Conservation (phyloP, 1,284 basidiomycete genomes). For the Moesziomyces globuligerus region DNA sequence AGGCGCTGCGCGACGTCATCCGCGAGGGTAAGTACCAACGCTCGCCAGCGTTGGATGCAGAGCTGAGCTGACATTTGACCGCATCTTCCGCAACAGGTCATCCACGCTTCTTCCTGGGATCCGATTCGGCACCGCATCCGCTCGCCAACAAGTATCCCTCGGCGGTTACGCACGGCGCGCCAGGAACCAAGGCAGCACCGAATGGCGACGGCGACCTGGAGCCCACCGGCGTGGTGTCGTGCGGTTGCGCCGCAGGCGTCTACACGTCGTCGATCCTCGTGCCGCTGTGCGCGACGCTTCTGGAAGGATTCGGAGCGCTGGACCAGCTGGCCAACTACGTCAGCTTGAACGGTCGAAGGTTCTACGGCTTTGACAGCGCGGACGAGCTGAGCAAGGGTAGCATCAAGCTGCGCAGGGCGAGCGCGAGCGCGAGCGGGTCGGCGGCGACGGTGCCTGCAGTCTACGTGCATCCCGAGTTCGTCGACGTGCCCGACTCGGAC, state of each 20-base stretch:
- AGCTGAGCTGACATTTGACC: not conserved
- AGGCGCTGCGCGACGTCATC: constrained; percentile 84
- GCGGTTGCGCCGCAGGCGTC: constrained; percentile 65
- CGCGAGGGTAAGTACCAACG: constrained; percentile 62
- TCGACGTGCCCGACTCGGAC: constrained; percentile 36
- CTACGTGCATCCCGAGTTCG: constrained; percentile 54
- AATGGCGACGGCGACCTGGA: constrained; percentile 39
- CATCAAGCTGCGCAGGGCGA: constrained; percentile 49
- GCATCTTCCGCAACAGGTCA: constrained; percentile 74
- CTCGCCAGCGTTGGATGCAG: not conserved
- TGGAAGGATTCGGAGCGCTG: constrained; percentile 65
- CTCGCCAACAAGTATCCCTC: constrained; percentile 79
- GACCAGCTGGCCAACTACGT: constrained; percentile 62
- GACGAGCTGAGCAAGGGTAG: constrained; percentile 17
- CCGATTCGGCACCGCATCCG: constrained; percentile 95
- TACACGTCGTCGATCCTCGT: constrained; percentile 65
- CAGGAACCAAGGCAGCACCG: constrained; percentile 31
- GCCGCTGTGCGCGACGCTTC: constrained; percentile 64
- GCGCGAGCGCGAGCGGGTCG: constrained; percentile 1
- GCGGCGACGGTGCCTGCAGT: constrained; percentile 50
- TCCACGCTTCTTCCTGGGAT: constrained; percentile 96
- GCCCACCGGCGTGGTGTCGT: constrained; percentile 48
- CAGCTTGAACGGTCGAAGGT: constrained; percentile 58
- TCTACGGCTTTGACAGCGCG: constrained; percentile 55
- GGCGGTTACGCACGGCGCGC: constrained; percentile 51